Conservation (phyloP, 2,329 filamentous ascomycete genomes). For the Botrytis deweyae region DNA sequence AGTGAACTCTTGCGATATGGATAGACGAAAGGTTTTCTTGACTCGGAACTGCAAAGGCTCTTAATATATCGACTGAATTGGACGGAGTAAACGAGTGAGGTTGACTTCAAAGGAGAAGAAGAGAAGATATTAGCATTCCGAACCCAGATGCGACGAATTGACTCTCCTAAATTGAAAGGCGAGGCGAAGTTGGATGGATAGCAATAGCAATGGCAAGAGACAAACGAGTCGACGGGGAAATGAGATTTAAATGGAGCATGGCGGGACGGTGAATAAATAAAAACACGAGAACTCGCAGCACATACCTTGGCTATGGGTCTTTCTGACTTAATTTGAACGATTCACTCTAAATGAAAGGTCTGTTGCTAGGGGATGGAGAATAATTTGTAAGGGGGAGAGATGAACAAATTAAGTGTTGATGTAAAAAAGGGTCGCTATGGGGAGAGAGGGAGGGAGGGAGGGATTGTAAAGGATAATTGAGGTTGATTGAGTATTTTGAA, state of each 20-base stretch:
- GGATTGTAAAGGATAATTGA: background rate
- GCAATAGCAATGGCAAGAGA: background rate
- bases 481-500: background rate
- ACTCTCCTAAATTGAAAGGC: background rate
- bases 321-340: constrained; percentile 3
- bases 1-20: constrained; percentile 35
- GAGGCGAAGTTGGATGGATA: background rate
- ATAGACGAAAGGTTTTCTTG: constrained; percentile 27
- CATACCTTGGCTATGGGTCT: constrained; percentile 32
- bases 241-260: constrained; percentile 2
- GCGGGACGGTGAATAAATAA: constrained; percentile 1
- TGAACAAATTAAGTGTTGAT: constrained; percentile 12
- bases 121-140: constrained; percentile 30
- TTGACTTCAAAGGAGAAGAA: constrained; percentile 23
- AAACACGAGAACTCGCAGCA: constrained; percentile 4
- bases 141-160: constrained; percentile 8
- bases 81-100: constrained; percentile 13
- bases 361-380: constrained; percentile 1
- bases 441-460: background rate
- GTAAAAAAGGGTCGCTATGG: constrained; percentile 5
- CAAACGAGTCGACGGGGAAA: background rate
- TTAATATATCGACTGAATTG: background rate
- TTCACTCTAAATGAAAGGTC: constrained; percentile 12
- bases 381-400: constrained; percentile 20
- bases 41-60: background rate